phyloP scores from a whole-genome alignment of 495 filamentous ascomycete species.

The Trichodelitschia bisporula region DNA sequence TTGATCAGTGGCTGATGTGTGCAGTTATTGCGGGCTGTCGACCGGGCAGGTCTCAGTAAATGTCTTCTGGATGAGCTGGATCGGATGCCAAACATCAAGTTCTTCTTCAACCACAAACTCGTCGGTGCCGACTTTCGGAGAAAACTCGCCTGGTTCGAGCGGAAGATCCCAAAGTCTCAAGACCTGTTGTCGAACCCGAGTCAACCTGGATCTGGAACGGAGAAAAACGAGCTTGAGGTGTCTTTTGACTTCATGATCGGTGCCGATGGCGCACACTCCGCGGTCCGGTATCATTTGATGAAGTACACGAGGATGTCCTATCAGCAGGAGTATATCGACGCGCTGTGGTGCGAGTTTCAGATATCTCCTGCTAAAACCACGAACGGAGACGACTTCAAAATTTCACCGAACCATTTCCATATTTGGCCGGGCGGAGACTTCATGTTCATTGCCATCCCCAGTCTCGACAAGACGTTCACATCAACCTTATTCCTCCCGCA shows the following conservation, averaged over 20 bases:
- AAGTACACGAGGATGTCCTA: conserved; percentile 75
- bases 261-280: conserved; percentile 89
- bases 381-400: conserved; percentile 34
- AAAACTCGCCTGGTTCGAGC: conserved; percentile 73
- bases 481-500: conserved; percentile 79
- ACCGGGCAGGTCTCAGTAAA: conserved; percentile 67
- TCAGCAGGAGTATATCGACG: conserved; percentile 87
- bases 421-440: conserved; percentile 86
- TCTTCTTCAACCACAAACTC: conserved; percentile 82
- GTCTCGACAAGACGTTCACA: conserved; percentile 71
- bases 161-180: conserved; percentile 11
- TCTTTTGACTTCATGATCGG: conserved; percentile 82
- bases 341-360: conserved; percentile 89
- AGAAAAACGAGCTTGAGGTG: conserved; percentile 31
- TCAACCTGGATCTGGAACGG: no score
- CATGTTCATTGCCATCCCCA: conserved; percentile 97
- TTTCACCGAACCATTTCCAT: conserved; percentile 80
- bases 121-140: conserved; percentile 59
- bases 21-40: conserved; percentile 35
- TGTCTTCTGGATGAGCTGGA: conserved; percentile 67
- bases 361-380: conserved; percentile 30
- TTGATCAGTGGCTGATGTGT: conserved; percentile 1
- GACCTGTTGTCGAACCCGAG: no score
- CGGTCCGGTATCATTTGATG: conserved; percentile 78
- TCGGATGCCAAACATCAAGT: conserved; percentile 56